These are phyloP conservation scores for Yarrowia sp. DNA, from an alignment of 805 yeast genomes.

Conservation along the genomic window DNA sequence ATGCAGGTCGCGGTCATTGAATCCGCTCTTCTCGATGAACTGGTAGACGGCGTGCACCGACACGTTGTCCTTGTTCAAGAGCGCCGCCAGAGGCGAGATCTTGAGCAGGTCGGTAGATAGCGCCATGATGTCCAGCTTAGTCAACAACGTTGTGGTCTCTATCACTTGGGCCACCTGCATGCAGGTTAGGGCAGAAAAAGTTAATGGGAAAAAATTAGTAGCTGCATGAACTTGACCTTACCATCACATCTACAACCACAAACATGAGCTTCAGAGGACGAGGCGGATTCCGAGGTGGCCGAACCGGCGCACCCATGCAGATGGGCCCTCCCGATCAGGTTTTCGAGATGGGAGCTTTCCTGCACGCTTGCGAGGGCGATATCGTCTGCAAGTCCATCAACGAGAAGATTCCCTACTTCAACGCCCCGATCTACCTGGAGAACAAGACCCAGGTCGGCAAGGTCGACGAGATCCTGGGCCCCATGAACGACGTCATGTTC, in stretches of 20 bases:
- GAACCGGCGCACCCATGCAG: conserved; percentile 68
- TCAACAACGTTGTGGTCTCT: neutral
- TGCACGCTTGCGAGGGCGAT: conserved; percentile 95
- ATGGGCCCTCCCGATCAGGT: conserved; percentile 97
- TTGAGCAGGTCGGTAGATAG: conserved; percentile 15
- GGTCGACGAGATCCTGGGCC: conserved; percentile 97
- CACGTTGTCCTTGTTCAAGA: conserved; percentile 15
- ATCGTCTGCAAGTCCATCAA: conserved; percentile 94
- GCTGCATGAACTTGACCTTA: neutral
- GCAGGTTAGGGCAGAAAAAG: conserved; percentile 18
- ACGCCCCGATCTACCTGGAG: conserved; percentile 96
- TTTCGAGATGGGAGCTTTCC: conserved; percentile 89
- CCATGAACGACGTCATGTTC: conserved; percentile 95
- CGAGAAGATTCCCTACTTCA: conserved; percentile 93
- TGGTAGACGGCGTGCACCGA: neutral
- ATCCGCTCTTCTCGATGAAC: conserved; percentile 4
- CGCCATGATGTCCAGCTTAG: neutral
- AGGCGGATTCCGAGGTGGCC: conserved; percentile 65
- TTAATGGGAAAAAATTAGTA: conserved; percentile 18
- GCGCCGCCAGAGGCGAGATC: conserved; percentile 5
- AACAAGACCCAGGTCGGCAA: conserved; percentile 95
- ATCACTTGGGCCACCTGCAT: neutral
- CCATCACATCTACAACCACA: neutral
- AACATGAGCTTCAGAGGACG: conserved; percentile 61
- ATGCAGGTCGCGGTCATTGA: conserved; percentile 22